A percentile compares a stretch with the other conserved stretches of the same genome.
These are phyloP conservation scores for Globisporangium emineosum DNA, from an alignment of 352 stramenopile species.

Conservation along the genomic window DNA sequence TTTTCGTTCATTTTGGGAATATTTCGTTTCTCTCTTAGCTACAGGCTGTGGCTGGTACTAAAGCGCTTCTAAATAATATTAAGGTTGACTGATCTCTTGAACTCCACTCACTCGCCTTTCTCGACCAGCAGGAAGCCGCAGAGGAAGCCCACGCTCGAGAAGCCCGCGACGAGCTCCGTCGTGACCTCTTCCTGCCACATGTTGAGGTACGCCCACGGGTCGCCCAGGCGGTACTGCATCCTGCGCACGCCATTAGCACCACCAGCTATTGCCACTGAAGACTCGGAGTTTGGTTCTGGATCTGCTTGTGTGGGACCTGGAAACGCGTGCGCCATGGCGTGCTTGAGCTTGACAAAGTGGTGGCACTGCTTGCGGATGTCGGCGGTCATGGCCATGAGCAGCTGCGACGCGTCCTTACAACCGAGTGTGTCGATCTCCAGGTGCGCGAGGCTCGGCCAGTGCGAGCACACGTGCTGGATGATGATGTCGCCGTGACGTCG, in stretches of 20 bases:
- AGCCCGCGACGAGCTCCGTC: constrained; percentile 45
- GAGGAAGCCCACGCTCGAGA: constrained; percentile 41
- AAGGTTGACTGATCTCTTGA: background rate
- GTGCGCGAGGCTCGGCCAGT: constrained; percentile 38
- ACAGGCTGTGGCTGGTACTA: background rate
- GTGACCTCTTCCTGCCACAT: constrained; percentile 40
- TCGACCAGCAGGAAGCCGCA: constrained; percentile 57
- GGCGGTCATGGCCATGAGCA: constrained; percentile 41
- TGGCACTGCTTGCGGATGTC: constrained; percentile 57
- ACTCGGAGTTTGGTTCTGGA: background rate
- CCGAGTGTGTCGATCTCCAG: constrained; percentile 44
- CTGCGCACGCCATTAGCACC: constrained; percentile 20
- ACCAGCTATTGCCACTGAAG: background rate
- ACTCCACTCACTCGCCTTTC: constrained; percentile 25
- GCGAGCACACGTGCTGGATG: constrained; percentile 52
- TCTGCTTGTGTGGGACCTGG: background rate
- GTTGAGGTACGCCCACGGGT: constrained; percentile 26
- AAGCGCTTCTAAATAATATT: constrained; percentile 14
- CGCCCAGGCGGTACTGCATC: constrained; percentile 41
- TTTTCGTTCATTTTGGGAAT: background rate
- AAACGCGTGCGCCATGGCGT: constrained; percentile 45
- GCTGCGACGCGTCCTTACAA: constrained; percentile 38
- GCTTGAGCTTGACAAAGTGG: constrained; percentile 49
- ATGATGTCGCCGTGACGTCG: constrained; percentile 55
- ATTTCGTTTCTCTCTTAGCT: background rate